Evolutionary conservation across 2,329 filamentous ascomycete species (phyloP).

Genomic region (Microthyrium microscopicum): DNA sequence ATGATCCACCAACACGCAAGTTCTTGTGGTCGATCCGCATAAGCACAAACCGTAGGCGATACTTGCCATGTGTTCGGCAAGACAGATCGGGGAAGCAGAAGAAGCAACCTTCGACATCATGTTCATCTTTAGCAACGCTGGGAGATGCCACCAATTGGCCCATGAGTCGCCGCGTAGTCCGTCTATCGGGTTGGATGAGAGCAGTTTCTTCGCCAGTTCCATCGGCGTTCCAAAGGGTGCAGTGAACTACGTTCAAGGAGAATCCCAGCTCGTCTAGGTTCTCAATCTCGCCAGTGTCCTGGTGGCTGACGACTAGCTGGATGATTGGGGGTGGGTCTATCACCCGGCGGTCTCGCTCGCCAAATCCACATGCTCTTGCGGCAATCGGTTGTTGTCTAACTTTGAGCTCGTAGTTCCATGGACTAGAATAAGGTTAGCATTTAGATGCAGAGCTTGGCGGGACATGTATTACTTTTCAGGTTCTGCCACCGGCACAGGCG

Average conservation of each 20-base stretch:
- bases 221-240: slow-evolving; percentile 55
- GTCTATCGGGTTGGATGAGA: slow-evolving; percentile 51
- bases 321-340: slow-evolving; percentile 76
- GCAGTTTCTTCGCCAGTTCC: slow-evolving; percentile 51
- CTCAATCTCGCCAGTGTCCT: slow-evolving; percentile 29
- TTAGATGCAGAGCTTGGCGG: too few species aligned
- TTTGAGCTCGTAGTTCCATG: slow-evolving; percentile 29
- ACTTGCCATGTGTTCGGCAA: slow-evolving; percentile 60
- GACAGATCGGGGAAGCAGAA: slow-evolving; percentile 76
- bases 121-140: slow-evolving; percentile 60
- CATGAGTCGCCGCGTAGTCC: slow-evolving; percentile 61
- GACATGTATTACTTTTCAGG: too few species aligned
- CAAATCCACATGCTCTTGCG: slow-evolving; percentile 67
- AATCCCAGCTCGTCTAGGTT: slow-evolving; percentile 46
- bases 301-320: slow-evolving; percentile 49
- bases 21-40: slow-evolving; percentile 50
- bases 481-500: too few species aligned
- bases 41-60: slow-evolving; percentile 56
- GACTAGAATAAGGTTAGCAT: too few species aligned
- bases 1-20: slow-evolving; percentile 35
- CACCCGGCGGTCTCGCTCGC: slow-evolving; percentile 63
- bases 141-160: slow-evolving; percentile 62
- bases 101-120: slow-evolving; percentile 59
- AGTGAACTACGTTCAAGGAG: slow-evolving; percentile 56
- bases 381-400: slow-evolving; percentile 66